phyloP scores from a whole-genome alignment of 306 rosid genomes.

The cucumber (Cucumis sativus) region DNA sequence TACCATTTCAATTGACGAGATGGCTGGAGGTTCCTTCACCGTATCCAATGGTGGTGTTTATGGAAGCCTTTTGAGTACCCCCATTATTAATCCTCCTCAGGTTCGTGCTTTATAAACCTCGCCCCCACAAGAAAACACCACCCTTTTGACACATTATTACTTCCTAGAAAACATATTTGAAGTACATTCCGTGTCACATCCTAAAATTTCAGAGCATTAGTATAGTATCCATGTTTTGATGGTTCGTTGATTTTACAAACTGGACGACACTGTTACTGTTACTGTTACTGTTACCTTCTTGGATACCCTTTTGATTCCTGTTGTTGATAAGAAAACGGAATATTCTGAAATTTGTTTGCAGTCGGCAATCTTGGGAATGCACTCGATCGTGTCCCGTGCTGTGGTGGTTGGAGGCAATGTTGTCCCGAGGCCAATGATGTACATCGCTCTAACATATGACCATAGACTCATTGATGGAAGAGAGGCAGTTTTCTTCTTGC shows the following conservation, averaged over 20 bases:
- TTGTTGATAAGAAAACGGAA: not conserved
- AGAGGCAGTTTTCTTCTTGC: constrained; percentile 81
- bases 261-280: too few relatives aligned
- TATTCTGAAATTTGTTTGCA: constrained; percentile 20
- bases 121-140: not conserved
- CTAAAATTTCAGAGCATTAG: too few relatives aligned
- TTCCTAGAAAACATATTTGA: too few relatives aligned
- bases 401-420: constrained; percentile 56
- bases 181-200: too few relatives aligned
- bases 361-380: constrained; percentile 87
- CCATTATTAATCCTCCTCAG: constrained; percentile 86
- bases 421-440: constrained; percentile 73
- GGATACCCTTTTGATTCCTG: not conserved
- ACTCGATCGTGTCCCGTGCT: constrained; percentile 64
- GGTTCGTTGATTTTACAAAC: too few relatives aligned
- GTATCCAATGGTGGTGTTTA: constrained; percentile 84
- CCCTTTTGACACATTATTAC: not conserved
- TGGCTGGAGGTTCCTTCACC: constrained; percentile 83
- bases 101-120: constrained; percentile 19
- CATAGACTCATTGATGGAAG: constrained; percentile 78
- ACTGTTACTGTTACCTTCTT: too few relatives aligned
- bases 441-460: constrained; percentile 71
- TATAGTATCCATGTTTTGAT: too few relatives aligned
- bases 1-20: constrained; percentile 65
- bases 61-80: constrained; percentile 78